Evolutionary conservation across 441 rosid species (phyloP).

Genomic region (Dalechampia spathulata): DNA sequence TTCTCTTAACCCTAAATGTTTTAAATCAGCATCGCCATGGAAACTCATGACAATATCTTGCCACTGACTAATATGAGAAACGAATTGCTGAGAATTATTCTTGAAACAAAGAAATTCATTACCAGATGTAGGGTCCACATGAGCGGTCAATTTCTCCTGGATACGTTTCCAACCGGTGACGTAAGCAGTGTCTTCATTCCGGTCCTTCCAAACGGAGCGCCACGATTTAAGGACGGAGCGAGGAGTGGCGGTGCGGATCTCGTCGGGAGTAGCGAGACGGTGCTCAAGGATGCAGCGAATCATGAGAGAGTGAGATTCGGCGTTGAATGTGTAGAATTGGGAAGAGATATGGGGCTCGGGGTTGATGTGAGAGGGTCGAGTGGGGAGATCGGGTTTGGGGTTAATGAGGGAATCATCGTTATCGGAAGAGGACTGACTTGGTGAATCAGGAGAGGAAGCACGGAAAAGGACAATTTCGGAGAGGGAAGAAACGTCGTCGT

Average conservation of each 20-base stretch:
- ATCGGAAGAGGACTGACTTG: constrained; percentile 53
- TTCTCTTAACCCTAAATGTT: constrained; percentile 77
- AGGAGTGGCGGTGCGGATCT: constrained; percentile 89
- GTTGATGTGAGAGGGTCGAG: constrained; percentile 33
- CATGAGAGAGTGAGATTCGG: constrained; percentile 89
- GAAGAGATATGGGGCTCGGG: constrained; percentile 85
- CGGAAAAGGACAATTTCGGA: constrained; percentile 76
- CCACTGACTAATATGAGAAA: constrained; percentile 87
- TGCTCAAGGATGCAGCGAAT: constrained; percentile 79
- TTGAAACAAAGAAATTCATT: constrained; percentile 83
- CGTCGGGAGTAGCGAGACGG: constrained; percentile 71
- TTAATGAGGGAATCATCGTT: constrained; percentile 23
- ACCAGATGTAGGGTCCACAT: constrained; percentile 60
- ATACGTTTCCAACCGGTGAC: constrained; percentile 97
- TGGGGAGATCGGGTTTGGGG: neutral
- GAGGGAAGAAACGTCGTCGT: constrained; percentile 43
- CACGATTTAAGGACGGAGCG: constrained; percentile 74
- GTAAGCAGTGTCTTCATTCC: constrained; percentile 95
- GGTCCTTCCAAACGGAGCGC: constrained; percentile 97
- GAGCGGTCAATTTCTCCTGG: constrained; percentile 84
- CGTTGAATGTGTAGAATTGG: constrained; percentile 97
- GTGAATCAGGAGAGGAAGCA: constrained; percentile 59
- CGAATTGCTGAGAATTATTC: constrained; percentile 80
- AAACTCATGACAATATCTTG: constrained; percentile 90
- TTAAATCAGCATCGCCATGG: constrained; percentile 89